Conservation (phyloP, 306 rosid species). For the Quercus berberidifolia region DNA sequence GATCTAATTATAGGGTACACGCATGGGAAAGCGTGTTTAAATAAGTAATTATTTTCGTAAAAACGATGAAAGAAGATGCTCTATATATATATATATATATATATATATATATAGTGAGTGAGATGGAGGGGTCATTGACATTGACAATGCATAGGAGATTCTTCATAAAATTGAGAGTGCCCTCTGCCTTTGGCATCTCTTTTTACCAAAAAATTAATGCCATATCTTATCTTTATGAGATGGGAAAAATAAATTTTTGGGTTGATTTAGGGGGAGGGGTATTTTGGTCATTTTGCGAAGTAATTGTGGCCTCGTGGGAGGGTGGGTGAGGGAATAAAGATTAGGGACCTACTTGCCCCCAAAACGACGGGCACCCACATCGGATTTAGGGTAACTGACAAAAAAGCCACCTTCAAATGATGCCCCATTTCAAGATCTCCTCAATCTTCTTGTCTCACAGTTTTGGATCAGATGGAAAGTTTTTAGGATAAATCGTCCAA, state of each 20-base stretch:
- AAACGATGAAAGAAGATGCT: background rate
- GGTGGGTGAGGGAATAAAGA: conserved; percentile 60
- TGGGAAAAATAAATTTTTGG: background rate
- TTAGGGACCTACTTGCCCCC: conserved; percentile 59
- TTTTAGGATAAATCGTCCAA: conserved; percentile 17
- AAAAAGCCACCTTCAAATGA: conserved; percentile 61
- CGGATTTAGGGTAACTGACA: conserved; percentile 57
- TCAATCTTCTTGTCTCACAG: conserved; percentile 58
- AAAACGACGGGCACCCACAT: conserved; percentile 74
- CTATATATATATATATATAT: too few species aligned
- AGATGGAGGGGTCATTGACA: background rate
- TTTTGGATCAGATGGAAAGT: conserved; percentile 27
- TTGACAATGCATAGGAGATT: conserved; percentile 2
- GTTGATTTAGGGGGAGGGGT: conserved; percentile 1
- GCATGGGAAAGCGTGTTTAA: background rate
- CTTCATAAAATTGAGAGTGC: background rate
- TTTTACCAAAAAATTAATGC: conserved; percentile 8
- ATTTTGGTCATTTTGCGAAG: background rate
- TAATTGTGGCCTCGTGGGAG: background rate
- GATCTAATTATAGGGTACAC: too few species aligned
- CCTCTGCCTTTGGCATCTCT: background rate
- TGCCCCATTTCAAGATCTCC: conserved; percentile 63
- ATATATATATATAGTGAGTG: too few species aligned
- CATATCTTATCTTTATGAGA: background rate
- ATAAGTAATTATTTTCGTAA: conserved; percentile 14